Evolutionary conservation across 768 basidiomycete species (phyloP).

Genomic region (Pisolithus microcarpus): DNA sequence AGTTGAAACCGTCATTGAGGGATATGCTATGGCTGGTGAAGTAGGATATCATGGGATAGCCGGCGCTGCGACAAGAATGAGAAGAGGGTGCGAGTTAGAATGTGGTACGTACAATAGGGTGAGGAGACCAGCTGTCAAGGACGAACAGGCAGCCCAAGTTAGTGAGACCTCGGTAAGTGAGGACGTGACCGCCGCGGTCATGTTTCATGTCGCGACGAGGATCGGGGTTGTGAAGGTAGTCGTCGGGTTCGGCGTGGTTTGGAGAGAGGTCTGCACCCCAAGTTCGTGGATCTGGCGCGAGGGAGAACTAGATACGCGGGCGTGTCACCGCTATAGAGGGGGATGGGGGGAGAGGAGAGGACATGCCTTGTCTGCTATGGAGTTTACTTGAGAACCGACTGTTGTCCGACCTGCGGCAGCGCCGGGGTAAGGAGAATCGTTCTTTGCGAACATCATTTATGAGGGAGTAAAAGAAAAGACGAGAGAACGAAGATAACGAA

Average conservation of each 20-base stretch:
- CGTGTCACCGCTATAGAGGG: neutral
- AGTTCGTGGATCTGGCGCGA: conserved; percentile 62
- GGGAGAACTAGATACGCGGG: conserved; percentile 48
- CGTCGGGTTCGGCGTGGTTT: conserved; percentile 53
- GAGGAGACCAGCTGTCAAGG: conserved; percentile 45
- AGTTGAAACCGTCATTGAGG: conserved; percentile 55
- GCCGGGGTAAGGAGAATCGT: conserved; percentile 35
- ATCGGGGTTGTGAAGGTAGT: conserved; percentile 69
- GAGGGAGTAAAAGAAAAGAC: neutral
- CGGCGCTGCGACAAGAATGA: conserved; percentile 37
- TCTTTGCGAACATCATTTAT: conserved; percentile 17
- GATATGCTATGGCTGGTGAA: conserved; percentile 41
- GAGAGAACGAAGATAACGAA: conserved; percentile 24
- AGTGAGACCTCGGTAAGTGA: conserved; percentile 61
- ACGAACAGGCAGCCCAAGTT: conserved; percentile 66
- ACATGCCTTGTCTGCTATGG: conserved; percentile 56
- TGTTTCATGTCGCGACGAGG: conserved; percentile 53
- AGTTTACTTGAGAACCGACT: conserved; percentile 26
- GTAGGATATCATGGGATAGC: conserved; percentile 56
- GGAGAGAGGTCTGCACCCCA: conserved; percentile 67
- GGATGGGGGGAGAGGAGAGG: no score
- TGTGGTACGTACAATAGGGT: conserved; percentile 48
- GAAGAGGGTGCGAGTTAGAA: neutral
- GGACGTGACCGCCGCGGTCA: conserved; percentile 49
- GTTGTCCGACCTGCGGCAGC: conserved; percentile 25